Evolutionary conservation across 495 filamentous ascomycete genomes (phyloP).

Genomic region (Collariella sp.): DNA sequence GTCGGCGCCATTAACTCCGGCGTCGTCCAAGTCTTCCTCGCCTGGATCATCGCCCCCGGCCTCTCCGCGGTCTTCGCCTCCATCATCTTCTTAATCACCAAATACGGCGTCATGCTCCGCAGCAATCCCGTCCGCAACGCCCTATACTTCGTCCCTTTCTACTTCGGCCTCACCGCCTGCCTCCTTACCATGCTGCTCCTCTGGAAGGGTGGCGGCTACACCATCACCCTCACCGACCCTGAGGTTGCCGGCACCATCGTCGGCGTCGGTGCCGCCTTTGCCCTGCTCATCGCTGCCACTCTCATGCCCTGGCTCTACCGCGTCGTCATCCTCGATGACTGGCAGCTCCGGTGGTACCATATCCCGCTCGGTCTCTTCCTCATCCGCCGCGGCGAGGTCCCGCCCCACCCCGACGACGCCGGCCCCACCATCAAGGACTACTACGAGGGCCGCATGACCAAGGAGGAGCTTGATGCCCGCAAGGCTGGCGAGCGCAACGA

Average conservation of each 20-base stretch:
- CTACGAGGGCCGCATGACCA: conserved; percentile 43
- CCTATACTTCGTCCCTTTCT: conserved; percentile 51
- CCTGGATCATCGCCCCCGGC: conserved; percentile 55
- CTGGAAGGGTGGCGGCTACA: conserved; percentile 44
- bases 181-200: conserved; percentile 59
- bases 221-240: conserved; percentile 38
- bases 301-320: conserved; percentile 57
- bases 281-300: conserved; percentile 46
- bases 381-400: conserved; percentile 41
- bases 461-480: conserved; percentile 38
- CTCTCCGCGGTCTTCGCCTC: conserved; percentile 46
- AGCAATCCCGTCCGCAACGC: conserved; percentile 48
- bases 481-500: conserved; percentile 9
- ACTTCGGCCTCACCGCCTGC: conserved; percentile 50
- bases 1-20: conserved; percentile 43
- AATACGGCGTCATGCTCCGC: conserved; percentile 54
- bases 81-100: conserved; percentile 55
- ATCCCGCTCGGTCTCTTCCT: conserved; percentile 50
- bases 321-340: conserved; percentile 47
- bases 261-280: conserved; percentile 48
- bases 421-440: conserved; percentile 42
- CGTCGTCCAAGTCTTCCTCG: conserved; percentile 39
- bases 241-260: conserved; percentile 46
- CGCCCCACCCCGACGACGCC: conserved; percentile 33
- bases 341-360: conserved; percentile 50